Percentiles rank a stretch among this genome's conserved stretches.
phyloP scores from a whole-genome alignment of 2,329 filamentous ascomycete species.

The Trichoderma citrinoviride region DNA sequence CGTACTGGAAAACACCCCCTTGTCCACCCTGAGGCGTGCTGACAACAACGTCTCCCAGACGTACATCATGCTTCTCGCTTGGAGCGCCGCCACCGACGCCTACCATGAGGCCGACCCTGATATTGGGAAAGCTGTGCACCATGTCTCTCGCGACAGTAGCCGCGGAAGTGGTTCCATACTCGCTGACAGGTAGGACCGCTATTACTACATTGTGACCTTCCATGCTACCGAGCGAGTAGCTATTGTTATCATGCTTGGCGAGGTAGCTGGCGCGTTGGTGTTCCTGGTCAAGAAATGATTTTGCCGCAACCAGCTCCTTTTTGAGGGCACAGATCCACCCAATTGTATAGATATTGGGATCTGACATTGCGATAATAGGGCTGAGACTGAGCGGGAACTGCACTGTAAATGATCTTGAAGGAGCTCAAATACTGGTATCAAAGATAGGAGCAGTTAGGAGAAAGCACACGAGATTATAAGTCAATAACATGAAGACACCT shows the following conservation, averaged over 20 bases:
- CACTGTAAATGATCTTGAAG: not conserved
- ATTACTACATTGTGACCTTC: constrained; percentile 27
- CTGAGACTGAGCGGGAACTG: too few species aligned
- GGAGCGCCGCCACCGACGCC: constrained; percentile 35
- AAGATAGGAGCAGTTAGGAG: too few species aligned
- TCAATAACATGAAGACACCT: too few species aligned
- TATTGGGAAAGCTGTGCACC: not conserved
- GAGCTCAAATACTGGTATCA: too few species aligned
- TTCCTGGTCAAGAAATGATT: constrained; percentile 9
- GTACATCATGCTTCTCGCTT: constrained; percentile 35
- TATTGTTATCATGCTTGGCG: constrained; percentile 15
- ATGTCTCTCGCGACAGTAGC: constrained; percentile 29
- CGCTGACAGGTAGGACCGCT: constrained; percentile 21
- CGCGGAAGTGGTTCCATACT: constrained; percentile 23
- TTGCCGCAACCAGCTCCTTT: constrained; percentile 39
- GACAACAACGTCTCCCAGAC: constrained; percentile 26
- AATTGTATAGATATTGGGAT: constrained; percentile 34
- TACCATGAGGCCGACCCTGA: constrained; percentile 28
- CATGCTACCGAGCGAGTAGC: constrained; percentile 20
- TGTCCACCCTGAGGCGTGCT: not conserved
- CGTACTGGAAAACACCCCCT: constrained; percentile 26
- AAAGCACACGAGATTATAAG: too few species aligned
- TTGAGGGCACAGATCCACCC: constrained; percentile 44
- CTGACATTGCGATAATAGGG: not conserved
- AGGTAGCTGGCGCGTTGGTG: not conserved